phyloP scores from a whole-genome alignment of 176 grass and related monocot species.

The Hordeum marinum region DNA sequence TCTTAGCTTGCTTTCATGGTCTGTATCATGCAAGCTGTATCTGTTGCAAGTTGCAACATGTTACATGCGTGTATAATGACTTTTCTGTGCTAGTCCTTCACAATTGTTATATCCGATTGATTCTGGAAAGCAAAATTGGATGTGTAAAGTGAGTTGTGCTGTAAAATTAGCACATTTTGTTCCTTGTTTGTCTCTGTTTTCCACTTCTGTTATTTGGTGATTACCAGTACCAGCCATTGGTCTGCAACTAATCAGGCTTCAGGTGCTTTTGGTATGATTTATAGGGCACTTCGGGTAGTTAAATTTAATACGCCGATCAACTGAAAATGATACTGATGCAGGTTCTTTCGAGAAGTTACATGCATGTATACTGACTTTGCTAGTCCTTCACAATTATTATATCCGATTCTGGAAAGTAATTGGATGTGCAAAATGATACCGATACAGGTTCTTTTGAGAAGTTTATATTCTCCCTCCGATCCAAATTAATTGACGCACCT shows the following conservation, averaged over 20 bases:
- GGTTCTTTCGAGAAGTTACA: too few relatives aligned
- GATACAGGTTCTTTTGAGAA: too few relatives aligned
- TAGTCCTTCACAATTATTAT: too few relatives aligned
- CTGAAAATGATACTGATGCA: neutral
- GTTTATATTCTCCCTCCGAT: too few relatives aligned
- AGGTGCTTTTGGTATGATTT: neutral
- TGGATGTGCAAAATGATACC: too few relatives aligned
- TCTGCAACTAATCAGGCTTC: neutral
- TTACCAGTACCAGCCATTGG: neutral
- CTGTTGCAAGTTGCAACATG: neutral
- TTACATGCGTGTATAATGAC: neutral
- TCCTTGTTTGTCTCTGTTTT: neutral
- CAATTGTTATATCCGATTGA: neutral
- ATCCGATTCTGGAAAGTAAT: too few relatives aligned
- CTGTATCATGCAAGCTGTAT: neutral
- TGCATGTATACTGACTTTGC: too few relatives aligned
- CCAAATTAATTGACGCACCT: too few relatives aligned
- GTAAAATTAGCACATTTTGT: neutral
- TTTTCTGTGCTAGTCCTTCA: neutral
- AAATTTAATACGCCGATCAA: neutral
- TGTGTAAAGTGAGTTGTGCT: neutral
- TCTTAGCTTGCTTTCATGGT: neutral
- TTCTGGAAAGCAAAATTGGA: neutral
- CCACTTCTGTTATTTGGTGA: neutral
- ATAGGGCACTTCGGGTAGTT: neutral